Conservation (phyloP, 176 grass and related monocot genomes). For the Carex parvula region DNA sequence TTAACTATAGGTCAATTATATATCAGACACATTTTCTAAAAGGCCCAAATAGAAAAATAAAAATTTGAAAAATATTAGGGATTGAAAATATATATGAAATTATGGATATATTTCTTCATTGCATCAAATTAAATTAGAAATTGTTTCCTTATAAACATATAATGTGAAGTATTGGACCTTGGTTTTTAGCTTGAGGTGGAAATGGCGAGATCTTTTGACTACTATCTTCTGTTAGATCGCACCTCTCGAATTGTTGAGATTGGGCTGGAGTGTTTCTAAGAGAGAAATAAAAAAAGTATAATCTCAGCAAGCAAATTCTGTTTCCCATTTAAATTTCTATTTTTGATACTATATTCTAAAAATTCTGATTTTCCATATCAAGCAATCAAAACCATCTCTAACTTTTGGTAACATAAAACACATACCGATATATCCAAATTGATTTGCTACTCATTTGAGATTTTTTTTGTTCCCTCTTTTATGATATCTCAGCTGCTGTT, state of each 20-base stretch:
- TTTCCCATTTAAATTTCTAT: neutral
- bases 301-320: slow-evolving; percentile 4
- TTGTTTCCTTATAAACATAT: neutral
- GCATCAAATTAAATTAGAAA: slow-evolving; percentile 1
- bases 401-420: neutral
- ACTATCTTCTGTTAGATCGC: slow-evolving; percentile 12
- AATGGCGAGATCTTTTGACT: slow-evolving; percentile 9
- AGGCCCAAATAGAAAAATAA: neutral
- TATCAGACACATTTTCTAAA: neutral
- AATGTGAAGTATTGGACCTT: slow-evolving; percentile 25
- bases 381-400: neutral
- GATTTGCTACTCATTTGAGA: neutral
- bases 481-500: neutral
- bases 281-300: neutral
- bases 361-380: neutral
- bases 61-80: neutral
- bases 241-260: slow-evolving; percentile 20
- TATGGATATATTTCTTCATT: slow-evolving; percentile 14
- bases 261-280: slow-evolving; percentile 29
- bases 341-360: neutral
- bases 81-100: neutral
- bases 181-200: slow-evolving; percentile 23
- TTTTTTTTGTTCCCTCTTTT: neutral
- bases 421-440: neutral
- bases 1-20: neutral